phyloP scores from a whole-genome alignment of 2,329 filamentous ascomycete species.

The Trichoderma citrinoviride region DNA sequence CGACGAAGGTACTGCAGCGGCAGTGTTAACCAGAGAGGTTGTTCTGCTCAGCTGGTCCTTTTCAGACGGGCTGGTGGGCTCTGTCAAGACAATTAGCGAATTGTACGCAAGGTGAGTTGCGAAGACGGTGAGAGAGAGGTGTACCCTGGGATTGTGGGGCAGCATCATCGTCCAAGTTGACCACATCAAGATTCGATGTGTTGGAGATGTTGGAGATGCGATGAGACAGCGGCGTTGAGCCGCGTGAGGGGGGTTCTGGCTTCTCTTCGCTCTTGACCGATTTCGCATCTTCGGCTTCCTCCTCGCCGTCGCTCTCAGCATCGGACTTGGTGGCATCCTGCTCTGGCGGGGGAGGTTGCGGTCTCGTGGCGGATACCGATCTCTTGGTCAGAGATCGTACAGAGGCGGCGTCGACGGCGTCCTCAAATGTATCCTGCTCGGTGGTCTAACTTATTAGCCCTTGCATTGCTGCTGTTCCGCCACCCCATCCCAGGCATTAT shows the following conservation, averaged over 20 bases:
- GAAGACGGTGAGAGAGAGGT: conserved; percentile 10
- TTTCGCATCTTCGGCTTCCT: conserved; percentile 14
- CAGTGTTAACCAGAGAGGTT: conserved; percentile 68
- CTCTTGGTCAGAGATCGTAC: conserved; percentile 62
- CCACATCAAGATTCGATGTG: conserved; percentile 54
- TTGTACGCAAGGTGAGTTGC: background rate
- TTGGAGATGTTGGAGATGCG: conserved; percentile 49
- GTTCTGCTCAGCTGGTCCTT: conserved; percentile 51
- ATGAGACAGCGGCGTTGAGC: conserved; percentile 42
- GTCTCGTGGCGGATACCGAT: conserved; percentile 37
- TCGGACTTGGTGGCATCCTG: conserved; percentile 23
- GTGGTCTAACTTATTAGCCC: conserved; percentile 30
- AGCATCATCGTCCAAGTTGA: conserved; percentile 64
- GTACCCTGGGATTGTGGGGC: conserved; percentile 37
- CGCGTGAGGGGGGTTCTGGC: conserved; percentile 28
- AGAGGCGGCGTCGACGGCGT: conserved; percentile 67
- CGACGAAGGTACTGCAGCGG: conserved; percentile 65
- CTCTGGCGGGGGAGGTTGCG: conserved; percentile 23
- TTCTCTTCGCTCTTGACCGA: conserved; percentile 26
- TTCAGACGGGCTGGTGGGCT: conserved; percentile 35
- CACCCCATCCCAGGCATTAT: conserved; percentile 5
- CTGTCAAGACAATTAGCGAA: conserved; percentile 27
- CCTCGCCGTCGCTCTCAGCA: conserved; percentile 22
- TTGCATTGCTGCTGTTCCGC: background rate
- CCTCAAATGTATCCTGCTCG: conserved; percentile 63